Evolutionary conservation across 352 stramenopile genomes (phyloP).

Genomic region (Phytopythium mirpurense): DNA sequence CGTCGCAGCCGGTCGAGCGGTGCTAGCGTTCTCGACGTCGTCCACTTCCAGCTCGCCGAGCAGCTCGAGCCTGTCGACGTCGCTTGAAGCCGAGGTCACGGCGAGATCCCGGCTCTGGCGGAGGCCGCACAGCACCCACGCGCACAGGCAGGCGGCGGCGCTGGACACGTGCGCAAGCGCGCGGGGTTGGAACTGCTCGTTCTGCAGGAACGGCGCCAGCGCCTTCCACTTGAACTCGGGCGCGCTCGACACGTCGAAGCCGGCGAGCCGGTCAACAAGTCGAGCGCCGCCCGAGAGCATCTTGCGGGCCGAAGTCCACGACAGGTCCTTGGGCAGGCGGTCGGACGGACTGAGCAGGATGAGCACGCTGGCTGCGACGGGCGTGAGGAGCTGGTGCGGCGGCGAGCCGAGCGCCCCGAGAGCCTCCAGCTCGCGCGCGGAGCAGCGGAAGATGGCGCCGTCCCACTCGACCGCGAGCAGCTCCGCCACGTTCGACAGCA

Average conservation of each 20-base stretch:
- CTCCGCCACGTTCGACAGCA: conserved; percentile 1
- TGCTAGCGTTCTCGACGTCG: conserved; percentile 21
- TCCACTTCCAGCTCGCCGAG: conserved; percentile 57
- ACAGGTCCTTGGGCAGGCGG: conserved; percentile 64
- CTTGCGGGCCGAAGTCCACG: conserved; percentile 57
- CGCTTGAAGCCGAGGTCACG: conserved; percentile 14
- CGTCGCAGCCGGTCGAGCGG: conserved; percentile 3
- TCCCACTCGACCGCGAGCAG: conserved; percentile 23
- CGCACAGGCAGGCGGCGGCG: conserved; percentile 49
- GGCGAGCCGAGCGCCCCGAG: conserved; percentile 35
- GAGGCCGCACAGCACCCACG: conserved; percentile 54
- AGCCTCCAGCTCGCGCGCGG: conserved; percentile 36
- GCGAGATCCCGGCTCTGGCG: conserved; percentile 21
- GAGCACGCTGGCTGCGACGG: conserved; percentile 54
- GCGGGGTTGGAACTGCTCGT: conserved; percentile 64
- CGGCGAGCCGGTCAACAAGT: conserved; percentile 42
- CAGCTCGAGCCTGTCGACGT: conserved; percentile 45
- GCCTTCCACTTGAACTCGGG: conserved; percentile 74
- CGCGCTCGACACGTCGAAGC: conserved; percentile 31
- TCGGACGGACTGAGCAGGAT: conserved; percentile 71
- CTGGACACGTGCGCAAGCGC: conserved; percentile 48
- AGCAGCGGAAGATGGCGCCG: conserved; percentile 34
- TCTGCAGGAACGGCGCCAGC: conserved; percentile 61
- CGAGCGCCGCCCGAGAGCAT: conserved; percentile 47
- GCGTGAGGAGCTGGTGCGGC: conserved; percentile 55